phyloP scores from a whole-genome alignment of 805 yeast species.

The Wickerhamiella galacta region DNA sequence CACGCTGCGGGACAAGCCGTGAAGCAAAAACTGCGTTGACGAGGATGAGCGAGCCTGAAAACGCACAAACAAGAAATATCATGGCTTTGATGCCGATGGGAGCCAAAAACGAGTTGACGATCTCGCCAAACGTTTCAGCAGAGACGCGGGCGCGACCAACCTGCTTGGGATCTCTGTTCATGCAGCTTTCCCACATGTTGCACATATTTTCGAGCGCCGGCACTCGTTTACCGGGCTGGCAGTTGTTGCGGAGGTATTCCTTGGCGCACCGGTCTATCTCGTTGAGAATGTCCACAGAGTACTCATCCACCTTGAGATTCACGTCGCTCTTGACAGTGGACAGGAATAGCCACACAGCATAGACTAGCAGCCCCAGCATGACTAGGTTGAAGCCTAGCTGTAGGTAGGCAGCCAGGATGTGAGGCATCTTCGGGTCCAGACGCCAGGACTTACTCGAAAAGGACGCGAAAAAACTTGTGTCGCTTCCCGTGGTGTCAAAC shows the following conservation, averaged over 20 bases:
- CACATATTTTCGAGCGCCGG: constrained; percentile 65
- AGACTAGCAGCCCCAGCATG: constrained; percentile 34
- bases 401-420: constrained; percentile 38
- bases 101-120: constrained; percentile 55
- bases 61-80: constrained; percentile 18
- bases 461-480: too few species aligned
- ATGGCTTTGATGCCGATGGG: constrained; percentile 59
- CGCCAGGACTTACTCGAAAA: too few species aligned
- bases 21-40: constrained; percentile 19
- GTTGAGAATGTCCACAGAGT: constrained; percentile 40
- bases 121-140: constrained; percentile 72
- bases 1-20: constrained; percentile 9
- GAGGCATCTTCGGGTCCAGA: neutral
- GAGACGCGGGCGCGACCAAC: constrained; percentile 56
- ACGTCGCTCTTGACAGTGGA: constrained; percentile 52
- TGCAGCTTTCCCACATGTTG: constrained; percentile 61
- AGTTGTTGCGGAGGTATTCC: constrained; percentile 55
- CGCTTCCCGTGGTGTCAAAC: too few species aligned
- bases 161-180: constrained; percentile 55
- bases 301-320: constrained; percentile 45
- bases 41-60: constrained; percentile 18
- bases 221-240: constrained; percentile 43
- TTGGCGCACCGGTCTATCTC: constrained; percentile 55
- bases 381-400: constrained; percentile 45
- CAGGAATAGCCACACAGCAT: constrained; percentile 34